Base-by-base conservation (phyloP, 768 basidiomycete species). In the Filobasidium floriforme region DNA sequence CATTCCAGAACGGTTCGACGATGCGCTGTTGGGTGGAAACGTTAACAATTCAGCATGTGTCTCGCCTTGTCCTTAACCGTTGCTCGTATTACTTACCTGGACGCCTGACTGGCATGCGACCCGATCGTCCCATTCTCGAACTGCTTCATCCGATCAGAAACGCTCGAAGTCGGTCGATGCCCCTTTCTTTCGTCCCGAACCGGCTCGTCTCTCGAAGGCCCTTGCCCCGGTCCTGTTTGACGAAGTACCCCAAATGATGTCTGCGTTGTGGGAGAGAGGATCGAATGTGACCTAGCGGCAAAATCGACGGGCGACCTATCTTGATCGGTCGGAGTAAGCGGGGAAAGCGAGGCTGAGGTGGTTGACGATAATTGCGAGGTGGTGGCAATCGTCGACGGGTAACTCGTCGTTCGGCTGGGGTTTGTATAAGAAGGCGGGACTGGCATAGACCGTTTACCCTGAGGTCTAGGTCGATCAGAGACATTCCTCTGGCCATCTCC, bases 121-220 rank as follows among this genome's bases (percentile, higher is more conserved):
- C 18, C 46, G 18, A 49, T 22, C 15, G 54, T 19, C 12, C 22
- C 29, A 22, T 22, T 57, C 54, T 57, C 54, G 26, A 57, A 57
- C 54, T 32, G 22, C n/a, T 26, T 57, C 54, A 57, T 26, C 29
- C 54, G 54, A 32, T 57, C 54, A 2, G 54, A 57, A n/a, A 57
- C 54, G 54, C 54, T 57, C 29, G 22, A 15, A 19, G 3, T 57
- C 14, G 24, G 15, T 28, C 54, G 24, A 57, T 57, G 54, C 5
- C 54, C 54, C 24, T 28, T 57, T 15, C 26, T 57, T 7, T 57
- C 22, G 5, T 26, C 22, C 32, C 32, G 32, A 37, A 37, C 32
- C 9, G 32, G 32, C 4, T 37, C 32, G 4, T 37, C 32, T 37
- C 32, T 37, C 32, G 32, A 37, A 37, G 32, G 9, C 9, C 32